Evolutionary conservation across 768 basidiomycete genomes (phyloP), one percentile per base, ranked within the genome.

Genomic region (Kwoniella botswanensis): DNA sequence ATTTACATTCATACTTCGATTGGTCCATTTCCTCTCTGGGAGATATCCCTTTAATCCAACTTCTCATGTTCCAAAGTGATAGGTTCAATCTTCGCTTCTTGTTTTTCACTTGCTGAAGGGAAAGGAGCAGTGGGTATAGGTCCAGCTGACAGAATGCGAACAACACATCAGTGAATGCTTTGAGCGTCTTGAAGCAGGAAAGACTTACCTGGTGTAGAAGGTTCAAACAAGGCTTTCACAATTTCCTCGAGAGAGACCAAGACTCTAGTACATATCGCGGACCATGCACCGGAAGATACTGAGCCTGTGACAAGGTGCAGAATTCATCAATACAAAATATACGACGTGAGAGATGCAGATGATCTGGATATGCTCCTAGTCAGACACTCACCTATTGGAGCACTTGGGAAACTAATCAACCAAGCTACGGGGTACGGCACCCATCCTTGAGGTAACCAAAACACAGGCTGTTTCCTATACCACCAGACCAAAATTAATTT

Each of bases 281-380:
- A 92, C 96, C 96, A 99, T 52, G 93, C 88, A 0, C 92, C 92
- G 53, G 94, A 93, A 76, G 93, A 93, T 70, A 99, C 91, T 12
- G 93, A 92, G 12, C 96, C 95, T 94, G 50, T 18, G 71, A 60
- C 41, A 62, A 26, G 10, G 2, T n/a, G 55, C 68, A 67, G 68
- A 53, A 17, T 3, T 17, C 46, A 50, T 50, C 46, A 50, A 15
- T 35, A 35, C 4, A 35, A 1, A 35, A 50, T 17, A 18, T 50
- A 50, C 18, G 46, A 15, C 46, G 3, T 15, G 46, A 17, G 13
- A 13, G 13, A 50, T 50, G 46, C 46, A 50, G 46, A 50, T 15
- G 35, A 9, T 35, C 21, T 13, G 21, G 21, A 24, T 56, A 6
- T 21, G n/a, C 55, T 21, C 26, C 6, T n/a, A 56, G n/a, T 56